Conservation (phyloP, 805 yeast genomes). For the Scheffersomyces stipitis region DNA sequence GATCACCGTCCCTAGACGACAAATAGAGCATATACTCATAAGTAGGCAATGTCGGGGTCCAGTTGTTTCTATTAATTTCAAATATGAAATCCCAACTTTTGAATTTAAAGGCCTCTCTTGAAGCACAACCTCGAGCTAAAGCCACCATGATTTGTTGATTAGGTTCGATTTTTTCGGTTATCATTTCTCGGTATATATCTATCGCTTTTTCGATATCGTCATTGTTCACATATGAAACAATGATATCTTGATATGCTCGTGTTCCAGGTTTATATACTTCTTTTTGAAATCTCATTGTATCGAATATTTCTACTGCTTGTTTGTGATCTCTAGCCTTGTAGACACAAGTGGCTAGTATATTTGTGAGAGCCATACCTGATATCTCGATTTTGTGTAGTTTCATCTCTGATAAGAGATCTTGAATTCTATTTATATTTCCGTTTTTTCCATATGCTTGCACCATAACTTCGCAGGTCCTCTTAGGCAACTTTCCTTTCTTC, state of each 20-base stretch:
- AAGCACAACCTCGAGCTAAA: constrained; percentile 68
- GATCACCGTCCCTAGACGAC: constrained; percentile 79
- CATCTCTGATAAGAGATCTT: constrained; percentile 39
- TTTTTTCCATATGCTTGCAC: constrained; percentile 47
- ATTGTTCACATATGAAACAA: constrained; percentile 61
- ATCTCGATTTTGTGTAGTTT: constrained; percentile 38
- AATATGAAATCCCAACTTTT: constrained; percentile 80
- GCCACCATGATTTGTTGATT: constrained; percentile 47
- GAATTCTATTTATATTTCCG: constrained; percentile 37
- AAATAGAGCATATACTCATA: constrained; percentile 71
- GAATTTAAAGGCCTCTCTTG: constrained; percentile 44
- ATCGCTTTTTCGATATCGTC: constrained; percentile 71
- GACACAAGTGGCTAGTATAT: constrained; percentile 61
- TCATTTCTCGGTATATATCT: constrained; percentile 74
- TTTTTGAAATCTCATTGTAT: constrained; percentile 80
- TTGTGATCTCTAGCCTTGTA: constrained; percentile 47
- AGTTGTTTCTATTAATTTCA: constrained; percentile 51
- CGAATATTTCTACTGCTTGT: constrained; percentile 74
- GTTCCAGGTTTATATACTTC: constrained; percentile 64
- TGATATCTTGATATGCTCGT: constrained; percentile 67
- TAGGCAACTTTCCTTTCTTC: constrained; percentile 27
- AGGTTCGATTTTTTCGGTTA: constrained; percentile 19
- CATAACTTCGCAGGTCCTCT: constrained; percentile 44
- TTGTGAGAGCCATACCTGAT: constrained; percentile 48
- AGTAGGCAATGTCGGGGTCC: constrained; percentile 48